Evolutionary conservation across 148 eudicot species (phyloP).

Genomic region (Amaranthus hypochondriacus): DNA sequence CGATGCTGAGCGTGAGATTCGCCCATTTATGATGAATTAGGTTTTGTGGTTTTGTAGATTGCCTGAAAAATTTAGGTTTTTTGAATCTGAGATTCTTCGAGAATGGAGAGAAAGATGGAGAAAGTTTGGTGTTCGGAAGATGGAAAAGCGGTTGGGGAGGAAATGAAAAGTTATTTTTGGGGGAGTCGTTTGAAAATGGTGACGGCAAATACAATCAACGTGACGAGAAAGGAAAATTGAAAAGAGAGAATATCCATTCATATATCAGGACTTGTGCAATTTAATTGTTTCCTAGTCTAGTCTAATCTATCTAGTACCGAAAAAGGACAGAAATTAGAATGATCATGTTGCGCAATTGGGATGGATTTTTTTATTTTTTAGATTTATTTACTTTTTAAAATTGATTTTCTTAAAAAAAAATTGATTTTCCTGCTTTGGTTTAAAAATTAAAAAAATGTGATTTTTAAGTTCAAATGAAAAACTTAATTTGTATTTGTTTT

Average conservation of each 20-base stretch:
- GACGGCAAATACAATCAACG: neutral
- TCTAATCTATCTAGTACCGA: too few relatives aligned
- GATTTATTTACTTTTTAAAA: neutral
- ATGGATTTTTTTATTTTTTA: too few relatives aligned
- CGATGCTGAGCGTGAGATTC: constrained; percentile 45
- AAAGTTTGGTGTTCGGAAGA: neutral
- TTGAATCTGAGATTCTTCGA: constrained; percentile 4
- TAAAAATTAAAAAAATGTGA: too few relatives aligned
- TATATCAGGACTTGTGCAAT: neutral
- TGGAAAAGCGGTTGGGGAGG: neutral
- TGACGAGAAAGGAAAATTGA: neutral
- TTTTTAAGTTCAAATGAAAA: too few relatives aligned
- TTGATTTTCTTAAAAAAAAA: neutral
- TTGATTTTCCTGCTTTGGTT: neutral
- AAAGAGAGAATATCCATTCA: constrained; percentile 1
- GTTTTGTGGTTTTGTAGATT: constrained; percentile 18
- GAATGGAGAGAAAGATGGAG: neutral
- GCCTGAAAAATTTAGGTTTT: constrained; percentile 10
- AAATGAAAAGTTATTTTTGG: neutral
- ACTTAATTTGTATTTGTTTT: too few relatives aligned
- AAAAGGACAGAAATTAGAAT: too few relatives aligned
- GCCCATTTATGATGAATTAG: constrained; percentile 43
- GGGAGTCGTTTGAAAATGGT: neutral
- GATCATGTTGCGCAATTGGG: too few relatives aligned
- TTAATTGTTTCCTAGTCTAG: too few relatives aligned